phyloP scores from a whole-genome alignment of 2,329 filamentous ascomycete species.

The Hypomyces rosellus region DNA sequence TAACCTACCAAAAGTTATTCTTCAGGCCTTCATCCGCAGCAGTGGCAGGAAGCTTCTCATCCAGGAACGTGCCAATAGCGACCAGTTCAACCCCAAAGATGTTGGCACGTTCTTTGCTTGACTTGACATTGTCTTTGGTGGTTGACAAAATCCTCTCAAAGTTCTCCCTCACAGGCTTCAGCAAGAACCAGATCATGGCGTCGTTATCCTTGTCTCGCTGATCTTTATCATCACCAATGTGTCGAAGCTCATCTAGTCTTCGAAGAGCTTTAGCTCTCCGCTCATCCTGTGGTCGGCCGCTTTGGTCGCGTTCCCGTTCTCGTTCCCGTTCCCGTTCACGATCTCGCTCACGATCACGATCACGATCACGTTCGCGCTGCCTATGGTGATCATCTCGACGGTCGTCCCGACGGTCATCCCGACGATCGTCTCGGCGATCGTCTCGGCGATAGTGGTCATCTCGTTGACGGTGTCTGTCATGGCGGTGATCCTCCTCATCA shows the following conservation, averaged over 20 bases:
- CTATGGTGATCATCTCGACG: conserved; percentile 12
- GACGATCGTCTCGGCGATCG: conserved; percentile 16
- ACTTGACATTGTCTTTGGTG: conserved; percentile 56
- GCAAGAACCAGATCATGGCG: conserved; percentile 41
- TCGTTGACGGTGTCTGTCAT: conserved; percentile 30
- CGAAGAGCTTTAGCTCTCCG: conserved; percentile 35
- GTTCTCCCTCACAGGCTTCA: conserved; percentile 55
- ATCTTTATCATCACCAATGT: conserved; percentile 44
- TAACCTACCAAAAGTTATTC: conserved; percentile 44
- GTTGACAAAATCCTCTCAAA: conserved; percentile 54
- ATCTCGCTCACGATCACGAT: too few relatives aligned
- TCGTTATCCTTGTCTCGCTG: conserved; percentile 40
- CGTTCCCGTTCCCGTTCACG: conserved; percentile 25
- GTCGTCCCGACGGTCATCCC: conserved; percentile 19
- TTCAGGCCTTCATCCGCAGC: conserved; percentile 36
- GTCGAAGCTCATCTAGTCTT: conserved; percentile 37
- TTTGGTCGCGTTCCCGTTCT: conserved; percentile 19
- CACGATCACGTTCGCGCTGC: conserved; percentile 18
- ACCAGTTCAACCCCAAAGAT: conserved; percentile 56
- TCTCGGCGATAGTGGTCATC: conserved; percentile 28
- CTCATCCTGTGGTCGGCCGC: conserved; percentile 31
- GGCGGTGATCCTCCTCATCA: conserved; percentile 25
- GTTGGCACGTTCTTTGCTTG: conserved; percentile 54
- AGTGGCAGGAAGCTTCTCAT: conserved; percentile 38
- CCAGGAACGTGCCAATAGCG: conserved; percentile 57